Base-by-base conservation (phyloP, 768 basidiomycete species). In the Cyclocybe aegerita region DNA sequence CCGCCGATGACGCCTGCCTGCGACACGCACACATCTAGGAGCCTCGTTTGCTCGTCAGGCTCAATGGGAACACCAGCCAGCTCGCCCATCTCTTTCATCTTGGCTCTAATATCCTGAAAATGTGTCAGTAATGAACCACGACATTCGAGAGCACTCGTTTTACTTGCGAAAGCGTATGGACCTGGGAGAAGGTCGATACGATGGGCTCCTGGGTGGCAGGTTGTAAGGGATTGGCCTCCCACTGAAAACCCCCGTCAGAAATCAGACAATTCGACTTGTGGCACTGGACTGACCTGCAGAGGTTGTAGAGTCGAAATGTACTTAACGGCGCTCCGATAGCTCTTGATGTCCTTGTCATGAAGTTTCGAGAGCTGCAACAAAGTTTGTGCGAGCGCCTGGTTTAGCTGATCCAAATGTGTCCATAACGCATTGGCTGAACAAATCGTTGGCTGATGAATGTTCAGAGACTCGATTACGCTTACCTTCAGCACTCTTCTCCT, bases 1-100 rank as follows among this genome's bases (percentile, higher is more conserved):
- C 94, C 95, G 15, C 92, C 93, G 35, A 98, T 78, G 12, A 98
- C 86, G 29, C 97, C 97, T 3, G 88, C 82, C 56, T 88, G 78
- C 10, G 78, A 70, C 11, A 88, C 72, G 53, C 93, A 96, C 4
- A 75, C 73, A 63, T 98, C 82, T 42, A 99, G 77, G 15, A 99
- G 79, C 37, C 73, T 67, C 0, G 93, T 95, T 67, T 99, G 97
- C 64, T 88, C 83, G 3, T 76, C 67, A 1, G 97, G 97, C 67
- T 99, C 97, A 53, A 99, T 95, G 12, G 90, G 88, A 4, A 95
- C 93, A 12, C 73, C 81, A 0, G 89, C 81, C 3, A 76, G 68
- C 6, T 70, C 68, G 16, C 96, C 93, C 93, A 98, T 95, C 51
- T 79, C 70, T 50, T 85, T 84, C 89, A 98, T 95, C 48, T 83